Evolutionary conservation across 202 grass and related monocot genomes (phyloP).

Genomic region (Zoysia matrella): DNA sequence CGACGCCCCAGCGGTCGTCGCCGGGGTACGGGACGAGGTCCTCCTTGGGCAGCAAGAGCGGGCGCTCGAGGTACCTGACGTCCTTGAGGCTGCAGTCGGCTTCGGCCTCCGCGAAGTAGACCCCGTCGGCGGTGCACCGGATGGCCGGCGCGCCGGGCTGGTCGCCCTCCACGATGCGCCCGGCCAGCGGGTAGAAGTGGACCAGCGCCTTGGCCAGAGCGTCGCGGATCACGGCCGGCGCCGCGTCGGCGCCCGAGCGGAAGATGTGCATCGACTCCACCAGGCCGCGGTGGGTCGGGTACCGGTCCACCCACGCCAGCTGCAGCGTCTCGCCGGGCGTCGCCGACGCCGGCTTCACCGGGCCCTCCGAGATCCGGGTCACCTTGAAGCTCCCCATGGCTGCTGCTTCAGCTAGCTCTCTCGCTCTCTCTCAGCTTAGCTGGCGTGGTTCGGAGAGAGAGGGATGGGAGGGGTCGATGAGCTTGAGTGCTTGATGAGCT

Average conservation of each 20-base stretch:
- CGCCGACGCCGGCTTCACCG: slow-evolving; percentile 55
- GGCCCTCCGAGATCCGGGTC: slow-evolving; percentile 79
- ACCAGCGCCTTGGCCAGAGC: slow-evolving; percentile 51
- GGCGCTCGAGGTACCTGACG: slow-evolving; percentile 84
- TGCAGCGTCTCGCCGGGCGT: slow-evolving; percentile 49
- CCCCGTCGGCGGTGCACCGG: too few species aligned
- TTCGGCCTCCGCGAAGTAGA: slow-evolving; percentile 13
- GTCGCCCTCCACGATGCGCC: too few species aligned
- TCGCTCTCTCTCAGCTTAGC: too few species aligned
- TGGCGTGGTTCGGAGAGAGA: too few species aligned
- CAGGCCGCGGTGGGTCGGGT: slow-evolving; percentile 87
- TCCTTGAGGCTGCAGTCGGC: slow-evolving; percentile 87
- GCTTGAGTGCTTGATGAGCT: too few species aligned
- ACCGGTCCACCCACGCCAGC: slow-evolving; percentile 84
- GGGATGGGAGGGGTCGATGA: too few species aligned
- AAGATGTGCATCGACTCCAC: slow-evolving; percentile 98
- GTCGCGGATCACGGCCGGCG: slow-evolving; percentile 58
- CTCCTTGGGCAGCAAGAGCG: slow-evolving; percentile 76
- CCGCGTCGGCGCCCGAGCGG: slow-evolving; percentile 55
- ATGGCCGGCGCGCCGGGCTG: too few species aligned
- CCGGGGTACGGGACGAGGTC: slow-evolving; percentile 84
- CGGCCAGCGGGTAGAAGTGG: too few species aligned
- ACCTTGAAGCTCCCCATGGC: slow-evolving; percentile 65
- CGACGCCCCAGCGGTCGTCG: not conserved
- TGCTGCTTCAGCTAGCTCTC: not conserved